Evolutionary conservation across 345 rosid genomes (phyloP).

Genomic region (Viola odorata): DNA sequence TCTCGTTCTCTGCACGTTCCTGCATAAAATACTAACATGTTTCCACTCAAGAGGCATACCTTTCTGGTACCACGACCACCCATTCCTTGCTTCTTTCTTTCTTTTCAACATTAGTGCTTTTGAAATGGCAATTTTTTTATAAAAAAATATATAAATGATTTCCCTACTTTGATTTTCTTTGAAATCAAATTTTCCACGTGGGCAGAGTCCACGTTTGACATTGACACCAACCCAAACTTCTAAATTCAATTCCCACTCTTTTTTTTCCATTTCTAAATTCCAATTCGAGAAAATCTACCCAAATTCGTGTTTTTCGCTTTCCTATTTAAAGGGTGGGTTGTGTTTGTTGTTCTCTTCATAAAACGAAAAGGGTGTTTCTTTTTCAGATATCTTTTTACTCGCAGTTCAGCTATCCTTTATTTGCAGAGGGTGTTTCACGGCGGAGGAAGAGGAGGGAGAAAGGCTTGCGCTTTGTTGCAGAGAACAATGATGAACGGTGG

Average conservation of each 20-base stretch:
- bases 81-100: background rate
- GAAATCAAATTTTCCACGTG: constrained; percentile 19
- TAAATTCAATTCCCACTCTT: constrained; percentile 17
- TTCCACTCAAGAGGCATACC: constrained; percentile 11
- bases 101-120: too few relatives aligned
- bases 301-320: background rate
- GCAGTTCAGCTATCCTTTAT: constrained; percentile 7
- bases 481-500: constrained; percentile 32
- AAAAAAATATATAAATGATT: background rate
- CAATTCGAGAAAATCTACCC: background rate
- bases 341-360: background rate
- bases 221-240: constrained; percentile 7
- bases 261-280: background rate
- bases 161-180: background rate
- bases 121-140: too few relatives aligned
- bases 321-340: constrained; percentile 18
- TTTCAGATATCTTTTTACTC: background rate
- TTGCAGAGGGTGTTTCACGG: constrained; percentile 28
- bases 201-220: constrained; percentile 18
- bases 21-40: constrained; percentile 20
- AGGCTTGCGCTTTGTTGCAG: constrained; percentile 23
- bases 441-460: constrained; percentile 18
- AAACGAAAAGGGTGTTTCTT: background rate
- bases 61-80: constrained; percentile 18
- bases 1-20: constrained; percentile 14